Conservation (phyloP, 805 yeast species). For the Cyberlindnera saturnus region DNA sequence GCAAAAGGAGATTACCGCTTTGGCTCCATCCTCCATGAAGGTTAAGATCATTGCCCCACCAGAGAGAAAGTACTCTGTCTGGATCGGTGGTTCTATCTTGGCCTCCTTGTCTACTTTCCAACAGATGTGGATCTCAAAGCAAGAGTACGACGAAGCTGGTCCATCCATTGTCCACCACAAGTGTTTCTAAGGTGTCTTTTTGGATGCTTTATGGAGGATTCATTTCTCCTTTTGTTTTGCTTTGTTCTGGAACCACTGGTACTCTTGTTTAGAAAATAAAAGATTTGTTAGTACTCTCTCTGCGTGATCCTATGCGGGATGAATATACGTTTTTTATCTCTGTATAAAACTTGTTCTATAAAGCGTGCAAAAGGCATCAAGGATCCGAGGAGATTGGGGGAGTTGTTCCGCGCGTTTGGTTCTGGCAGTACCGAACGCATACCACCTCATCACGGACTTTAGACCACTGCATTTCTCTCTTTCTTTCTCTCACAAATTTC, state of each 20-base stretch:
- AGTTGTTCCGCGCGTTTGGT: not conserved
- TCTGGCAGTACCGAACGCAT: not conserved
- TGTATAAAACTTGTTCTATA: too few species aligned
- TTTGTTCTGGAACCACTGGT: not conserved
- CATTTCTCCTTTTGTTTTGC: too few species aligned
- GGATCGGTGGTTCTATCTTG: conserved; percentile 99
- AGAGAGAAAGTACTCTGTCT: conserved; percentile 98
- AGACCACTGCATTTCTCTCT: not conserved
- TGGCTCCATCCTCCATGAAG: conserved; percentile 99
- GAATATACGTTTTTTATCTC: too few species aligned
- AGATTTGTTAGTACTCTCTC: not conserved
- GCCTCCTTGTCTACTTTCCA: conserved; percentile 99
- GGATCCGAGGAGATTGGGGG: not conserved
- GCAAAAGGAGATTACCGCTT: conserved; percentile 99
- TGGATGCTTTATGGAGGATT: too few species aligned
- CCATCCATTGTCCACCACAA: conserved; percentile 85
- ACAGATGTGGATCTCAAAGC: conserved; percentile 99
- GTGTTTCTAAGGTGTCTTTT: conserved; percentile 33
- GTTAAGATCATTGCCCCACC: conserved; percentile 99
- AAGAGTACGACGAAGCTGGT: conserved; percentile 99
- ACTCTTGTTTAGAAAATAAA: not conserved
- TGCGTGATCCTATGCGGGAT: too few species aligned
- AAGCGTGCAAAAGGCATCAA: too few species aligned
- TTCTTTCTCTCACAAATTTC: not conserved
- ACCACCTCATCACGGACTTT: not conserved